Base-by-base conservation (phyloP, 2,329 filamentous ascomycete genomes). In the Drechslera avenae region DNA sequence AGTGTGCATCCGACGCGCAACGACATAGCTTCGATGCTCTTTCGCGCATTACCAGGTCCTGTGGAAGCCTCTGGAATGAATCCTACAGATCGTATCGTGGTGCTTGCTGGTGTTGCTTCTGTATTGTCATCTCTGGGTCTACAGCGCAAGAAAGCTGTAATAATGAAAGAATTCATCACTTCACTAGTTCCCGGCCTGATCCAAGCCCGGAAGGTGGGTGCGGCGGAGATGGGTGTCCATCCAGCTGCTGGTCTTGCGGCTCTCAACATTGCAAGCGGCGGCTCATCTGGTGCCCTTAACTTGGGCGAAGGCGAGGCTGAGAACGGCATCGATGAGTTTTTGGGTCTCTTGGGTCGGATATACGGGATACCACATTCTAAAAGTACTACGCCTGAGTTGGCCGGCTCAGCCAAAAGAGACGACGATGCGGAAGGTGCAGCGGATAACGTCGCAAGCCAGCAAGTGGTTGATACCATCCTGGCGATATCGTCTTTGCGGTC, bases 211-310 rank as follows among this genome's bases (percentile, higher is more conserved):
- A 97, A 95, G 39, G 83, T 93, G 39, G 93, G 93, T 26, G 94
- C 94, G 33, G 92, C 94, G n/a, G 94, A 97, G 68, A 90, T 94
- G 66, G 94, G 93, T 3, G 90, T 99, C 30, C 93, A 97, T 74
- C 94, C 94, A 33, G 93, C 93, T 14, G 91, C 93, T 8, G 92
- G 91, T 0, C 78, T 97, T 42, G 86, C 91, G 19, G 86, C 87
- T 10, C 77, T 94, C 23, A 88, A 86, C 57, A 68, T 73, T 57
- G 62, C 60, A 7, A 67, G 63, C 28, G 67, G 66, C 6, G 89
- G 90, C 13, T 89, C 92, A 5, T 78, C 96, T 44, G 86, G 91
- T n/a, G 86, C 88, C 10, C 76, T 94, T 21, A 87, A 86, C 60
- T 50, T 73, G 3, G 67, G 67, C 13, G 70, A 72, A 50, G 68